Evolutionary conservation across 225 moss, liverwort and hornwort genomes (phyloP).

Genomic region (Straminergon stramineum): DNA sequence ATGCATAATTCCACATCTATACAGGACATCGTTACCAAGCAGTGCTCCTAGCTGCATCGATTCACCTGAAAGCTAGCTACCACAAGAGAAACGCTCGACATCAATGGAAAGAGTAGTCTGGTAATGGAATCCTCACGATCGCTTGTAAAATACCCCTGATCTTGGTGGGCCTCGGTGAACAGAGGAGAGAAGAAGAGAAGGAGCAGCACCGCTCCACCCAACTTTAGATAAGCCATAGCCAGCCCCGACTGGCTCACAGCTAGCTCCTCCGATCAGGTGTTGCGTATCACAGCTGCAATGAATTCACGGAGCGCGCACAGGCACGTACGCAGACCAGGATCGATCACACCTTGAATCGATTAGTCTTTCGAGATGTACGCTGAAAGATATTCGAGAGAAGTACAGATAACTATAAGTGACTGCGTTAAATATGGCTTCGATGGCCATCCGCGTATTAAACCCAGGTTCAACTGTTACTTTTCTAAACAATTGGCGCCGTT

Average conservation of each 20-base stretch:
- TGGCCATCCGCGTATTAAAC: background rate
- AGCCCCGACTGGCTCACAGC: background rate
- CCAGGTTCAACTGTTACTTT: background rate
- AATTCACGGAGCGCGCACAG: background rate
- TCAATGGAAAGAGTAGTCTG: background rate
- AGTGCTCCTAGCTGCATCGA: background rate
- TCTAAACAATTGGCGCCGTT: background rate
- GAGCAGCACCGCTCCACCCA: background rate
- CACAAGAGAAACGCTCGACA: background rate
- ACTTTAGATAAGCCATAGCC: background rate
- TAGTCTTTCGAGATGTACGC: background rate
- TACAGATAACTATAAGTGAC: background rate
- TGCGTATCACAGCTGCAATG: background rate
- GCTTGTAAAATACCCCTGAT: fast-evolving
- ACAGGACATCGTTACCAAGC: background rate
- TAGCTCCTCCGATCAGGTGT: background rate
- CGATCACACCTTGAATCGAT: background rate
- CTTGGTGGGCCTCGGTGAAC: background rate
- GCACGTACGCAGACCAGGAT: background rate
- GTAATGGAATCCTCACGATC: background rate
- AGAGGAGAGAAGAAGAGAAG: background rate
- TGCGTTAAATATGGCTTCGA: background rate
- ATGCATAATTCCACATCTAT: background rate
- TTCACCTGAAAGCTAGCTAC: background rate
- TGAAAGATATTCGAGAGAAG: background rate